Base-by-base conservation (phyloP, 371 early-diverging fungal species). In the Mucor saturninus region DNA sequence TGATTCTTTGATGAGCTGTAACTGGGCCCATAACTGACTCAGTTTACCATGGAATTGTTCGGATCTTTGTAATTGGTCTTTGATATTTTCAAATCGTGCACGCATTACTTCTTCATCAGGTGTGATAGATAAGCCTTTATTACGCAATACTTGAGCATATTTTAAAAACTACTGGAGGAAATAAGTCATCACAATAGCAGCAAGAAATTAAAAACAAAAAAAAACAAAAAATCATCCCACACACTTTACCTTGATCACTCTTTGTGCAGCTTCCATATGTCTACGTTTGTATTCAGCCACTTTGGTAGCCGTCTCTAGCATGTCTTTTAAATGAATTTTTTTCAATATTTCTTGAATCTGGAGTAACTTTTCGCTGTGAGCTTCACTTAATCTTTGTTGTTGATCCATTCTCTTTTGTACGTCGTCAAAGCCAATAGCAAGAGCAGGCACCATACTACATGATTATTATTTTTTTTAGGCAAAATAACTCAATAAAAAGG, bases 391-490 rank as follows among this genome's bases (percentile, higher is more conserved):
- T 49, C 80, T 66, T 4, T 87, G 77, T 65, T 95, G 95, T 59
- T 80, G 74, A 38, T 87, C 86, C 54, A 90, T 83, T 30, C 95
- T 83, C 75, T 90, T 91, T 54, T 91, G 84, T 14, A 95, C 73
- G 59, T 92, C 94, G 0, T 85, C 92, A 60, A 93, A 94, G 21
- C 95, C 94, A 56, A 89, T 81, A 5, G 95, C 95, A 7, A 94
- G 68, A 3, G 90, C 93, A 10, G 95, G 95, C 0, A 95, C 94
- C 84, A 93, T 81, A 10, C 50, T 50, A 50, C 7, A 46, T 21
- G n/a, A 46, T 21, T 43, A 1, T 14, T 5, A 2, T 26, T 21
- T 26, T 46, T n/a, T 42, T 42, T 9, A 42, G 43, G 6, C 35
- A 6, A 35, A 35, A 35, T 35, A 0, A 35, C 35, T 21, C 21